phyloP scores from a whole-genome alignment of 148 eudicot species.

The Rhododendron kiyosumense region DNA sequence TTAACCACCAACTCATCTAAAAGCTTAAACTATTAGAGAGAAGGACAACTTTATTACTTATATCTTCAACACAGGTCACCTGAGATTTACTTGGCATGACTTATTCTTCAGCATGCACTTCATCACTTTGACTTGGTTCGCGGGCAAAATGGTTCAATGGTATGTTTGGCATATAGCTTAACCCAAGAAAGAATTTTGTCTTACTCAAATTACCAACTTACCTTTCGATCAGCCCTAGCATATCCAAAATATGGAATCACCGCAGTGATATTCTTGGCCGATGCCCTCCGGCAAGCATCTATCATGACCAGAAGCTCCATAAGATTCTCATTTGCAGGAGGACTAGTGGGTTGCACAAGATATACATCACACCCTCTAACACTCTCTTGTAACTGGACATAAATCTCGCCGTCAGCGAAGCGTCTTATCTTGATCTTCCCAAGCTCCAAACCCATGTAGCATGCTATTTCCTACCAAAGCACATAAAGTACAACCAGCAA shows the following conservation, averaged over 20 bases:
- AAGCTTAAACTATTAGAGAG: too few relatives aligned
- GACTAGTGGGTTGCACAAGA: slow-evolving; percentile 89
- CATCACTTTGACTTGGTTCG: neutral
- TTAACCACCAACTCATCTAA: too few relatives aligned
- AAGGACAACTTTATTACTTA: too few relatives aligned
- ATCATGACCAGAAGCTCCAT: slow-evolving; percentile 93
- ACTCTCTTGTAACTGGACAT: slow-evolving; percentile 94
- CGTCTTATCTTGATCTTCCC: slow-evolving; percentile 74
- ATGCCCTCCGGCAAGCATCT: slow-evolving; percentile 96
- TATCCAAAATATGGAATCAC: slow-evolving; percentile 97
- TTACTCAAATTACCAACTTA: slow-evolving; percentile 11
- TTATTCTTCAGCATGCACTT: neutral
- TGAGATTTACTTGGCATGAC: neutral
- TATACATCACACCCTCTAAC: slow-evolving; percentile 96
- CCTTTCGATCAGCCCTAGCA: slow-evolving; percentile 98
- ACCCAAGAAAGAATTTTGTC: neutral
- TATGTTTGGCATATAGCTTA: neutral
- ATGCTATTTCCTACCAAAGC: slow-evolving; percentile 69
- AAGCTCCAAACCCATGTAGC: slow-evolving; percentile 89
- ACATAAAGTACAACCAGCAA: neutral
- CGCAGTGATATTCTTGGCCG: slow-evolving; percentile 92
- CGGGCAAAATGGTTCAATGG: neutral
- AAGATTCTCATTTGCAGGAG: slow-evolving; percentile 93
- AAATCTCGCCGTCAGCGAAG: slow-evolving; percentile 95
- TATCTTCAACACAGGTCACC: neutral